Evolutionary conservation across 1,139 yeast genomes (phyloP).

Genomic region (Hyphopichia burtonii): DNA sequence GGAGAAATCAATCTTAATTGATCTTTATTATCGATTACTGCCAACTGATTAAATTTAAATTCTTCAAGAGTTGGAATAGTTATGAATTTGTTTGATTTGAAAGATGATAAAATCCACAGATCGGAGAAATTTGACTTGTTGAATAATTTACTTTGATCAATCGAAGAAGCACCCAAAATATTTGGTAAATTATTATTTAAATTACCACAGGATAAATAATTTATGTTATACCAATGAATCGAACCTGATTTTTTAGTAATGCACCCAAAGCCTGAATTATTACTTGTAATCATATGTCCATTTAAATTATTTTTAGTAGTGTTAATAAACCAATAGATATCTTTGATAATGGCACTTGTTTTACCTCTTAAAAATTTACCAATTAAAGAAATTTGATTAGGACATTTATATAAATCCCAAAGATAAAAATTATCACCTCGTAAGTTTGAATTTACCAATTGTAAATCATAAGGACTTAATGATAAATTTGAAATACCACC

Average conservation of each 20-base stretch:
- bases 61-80: conserved; percentile 21
- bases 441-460: conserved; percentile 53
- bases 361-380: conserved; percentile 67
- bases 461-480: conserved; percentile 61
- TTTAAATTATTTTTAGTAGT: not conserved
- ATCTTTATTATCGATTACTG: conserved; percentile 33
- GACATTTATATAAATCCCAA: conserved; percentile 62
- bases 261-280: conserved; percentile 51
- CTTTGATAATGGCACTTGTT: conserved; percentile 54
- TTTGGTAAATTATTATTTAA: conserved; percentile 29
- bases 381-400: conserved; percentile 50
- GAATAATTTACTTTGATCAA: conserved; percentile 1
- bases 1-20: conserved; percentile 43
- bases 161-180: conserved; percentile 7
- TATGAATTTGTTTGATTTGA: conserved; percentile 31
- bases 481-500: conserved; percentile 64
- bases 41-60: conserved; percentile 28
- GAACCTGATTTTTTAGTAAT: conserved; percentile 59
- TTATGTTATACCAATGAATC: conserved; percentile 59
- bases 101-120: conserved; percentile 42
- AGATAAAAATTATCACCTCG: conserved; percentile 64
- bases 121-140: conserved; percentile 26
- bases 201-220: conserved; percentile 34
- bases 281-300: conserved; percentile 17
- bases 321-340: conserved; percentile 54